Percentiles rank a stretch among this genome's conserved stretches.
Evolutionary conservation across 1,284 basidiomycete genomes (phyloP).

Genomic region (Moesziomyces antarcticus): DNA sequence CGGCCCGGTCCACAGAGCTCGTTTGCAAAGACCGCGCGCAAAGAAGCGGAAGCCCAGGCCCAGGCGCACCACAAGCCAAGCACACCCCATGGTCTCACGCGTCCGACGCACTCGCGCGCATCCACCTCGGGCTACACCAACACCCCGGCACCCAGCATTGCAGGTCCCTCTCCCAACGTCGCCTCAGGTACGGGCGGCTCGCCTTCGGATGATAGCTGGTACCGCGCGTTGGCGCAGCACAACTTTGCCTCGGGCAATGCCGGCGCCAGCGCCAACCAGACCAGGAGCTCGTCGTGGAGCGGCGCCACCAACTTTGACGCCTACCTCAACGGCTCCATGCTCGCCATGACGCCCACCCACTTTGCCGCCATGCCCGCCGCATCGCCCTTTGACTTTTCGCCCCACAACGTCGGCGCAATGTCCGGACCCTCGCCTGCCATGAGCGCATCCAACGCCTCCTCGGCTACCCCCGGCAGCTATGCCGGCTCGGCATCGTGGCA

Average conservation of each 20-base stretch:
- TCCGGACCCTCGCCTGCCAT: conserved; percentile 24
- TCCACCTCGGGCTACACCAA: conserved; percentile 14
- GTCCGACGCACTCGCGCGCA: conserved; percentile 15
- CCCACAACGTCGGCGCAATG: conserved; percentile 17
- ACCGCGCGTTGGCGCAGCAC: conserved; percentile 26
- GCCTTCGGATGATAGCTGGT: conserved; percentile 30
- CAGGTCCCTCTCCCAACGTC: conserved; percentile 10
- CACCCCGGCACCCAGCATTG: conserved; percentile 4
- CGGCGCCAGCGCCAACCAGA: conserved; percentile 15
- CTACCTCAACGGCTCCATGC: conserved; percentile 37
- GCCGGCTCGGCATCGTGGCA: conserved; percentile 35
- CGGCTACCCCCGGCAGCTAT: conserved; percentile 32
- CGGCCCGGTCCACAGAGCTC: conserved; percentile 52
- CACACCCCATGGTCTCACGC: conserved; percentile 1
- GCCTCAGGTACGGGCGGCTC: conserved; percentile 4
- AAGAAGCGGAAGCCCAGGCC: conserved; percentile 27
- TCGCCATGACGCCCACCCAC: conserved; percentile 32
- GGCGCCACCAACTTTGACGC: conserved; percentile 39
- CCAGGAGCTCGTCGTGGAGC: conserved; percentile 34
- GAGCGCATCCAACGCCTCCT: conserved; percentile 24
- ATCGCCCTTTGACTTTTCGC: conserved; percentile 36
- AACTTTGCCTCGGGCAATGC: conserved; percentile 13
- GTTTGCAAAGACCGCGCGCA: conserved; percentile 38
- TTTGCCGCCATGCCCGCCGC: conserved; percentile 23
- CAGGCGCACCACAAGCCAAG: conserved; percentile 11